phyloP scores from a whole-genome alignment of 2,329 filamentous ascomycete genomes.

The Ophiostoma populinum region DNA sequence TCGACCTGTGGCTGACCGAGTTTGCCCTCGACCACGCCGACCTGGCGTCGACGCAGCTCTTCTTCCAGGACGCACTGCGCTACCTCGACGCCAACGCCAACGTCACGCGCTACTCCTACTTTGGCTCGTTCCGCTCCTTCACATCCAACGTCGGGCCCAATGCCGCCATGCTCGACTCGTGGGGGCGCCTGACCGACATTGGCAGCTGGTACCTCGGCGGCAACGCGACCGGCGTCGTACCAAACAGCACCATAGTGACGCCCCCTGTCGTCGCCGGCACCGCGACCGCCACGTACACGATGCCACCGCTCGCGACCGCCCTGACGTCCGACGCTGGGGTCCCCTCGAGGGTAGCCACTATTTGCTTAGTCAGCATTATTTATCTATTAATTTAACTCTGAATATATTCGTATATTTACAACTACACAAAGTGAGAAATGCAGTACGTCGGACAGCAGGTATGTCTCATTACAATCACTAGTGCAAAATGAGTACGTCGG shows the following conservation, averaged over 20 bases:
- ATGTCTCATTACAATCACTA: too few species aligned
- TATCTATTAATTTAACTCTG: too few species aligned
- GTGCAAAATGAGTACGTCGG: too few species aligned
- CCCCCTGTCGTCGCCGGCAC: not conserved
- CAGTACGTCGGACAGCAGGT: too few species aligned
- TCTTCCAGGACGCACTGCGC: slow-evolving; percentile 47
- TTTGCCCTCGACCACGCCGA: slow-evolving; percentile 44
- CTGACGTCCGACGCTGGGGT: too few species aligned
- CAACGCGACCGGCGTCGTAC: slow-evolving; percentile 25
- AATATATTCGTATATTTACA: too few species aligned
- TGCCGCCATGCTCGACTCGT: slow-evolving; percentile 47
- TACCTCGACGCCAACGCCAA: slow-evolving; percentile 44
- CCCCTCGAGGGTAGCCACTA: too few species aligned
- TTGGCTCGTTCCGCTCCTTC: slow-evolving; percentile 52
- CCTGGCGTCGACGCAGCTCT: slow-evolving; percentile 39
- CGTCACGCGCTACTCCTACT: slow-evolving; percentile 54
- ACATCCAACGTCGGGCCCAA: slow-evolving; percentile 60
- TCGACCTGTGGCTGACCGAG: slow-evolving; percentile 61
- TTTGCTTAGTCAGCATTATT: too few species aligned
- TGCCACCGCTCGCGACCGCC: slow-evolving; percentile 1
- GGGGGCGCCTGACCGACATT: slow-evolving; percentile 55
- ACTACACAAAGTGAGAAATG: too few species aligned
- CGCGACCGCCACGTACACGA: not conserved
- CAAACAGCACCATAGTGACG: slow-evolving; percentile 11
- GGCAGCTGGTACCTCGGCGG: slow-evolving; percentile 57